phyloP scores from a whole-genome alignment of 768 basidiomycete species.

The Mycena latifolia region DNA sequence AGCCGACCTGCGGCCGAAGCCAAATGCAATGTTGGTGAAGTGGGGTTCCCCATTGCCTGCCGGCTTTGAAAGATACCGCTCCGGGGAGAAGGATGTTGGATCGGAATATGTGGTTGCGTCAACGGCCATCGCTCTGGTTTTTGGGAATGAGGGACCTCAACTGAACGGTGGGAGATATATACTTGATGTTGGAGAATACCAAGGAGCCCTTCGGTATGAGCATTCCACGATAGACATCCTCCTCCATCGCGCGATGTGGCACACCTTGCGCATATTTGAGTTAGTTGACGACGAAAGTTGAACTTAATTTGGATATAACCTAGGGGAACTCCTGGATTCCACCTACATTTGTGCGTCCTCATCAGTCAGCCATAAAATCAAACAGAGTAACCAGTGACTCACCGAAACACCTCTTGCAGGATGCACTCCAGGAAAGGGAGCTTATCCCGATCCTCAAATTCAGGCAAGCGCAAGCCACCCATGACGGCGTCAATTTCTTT shows the following conservation, averaged over 20 bases:
- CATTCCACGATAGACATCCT: no score
- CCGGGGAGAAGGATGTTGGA: no score
- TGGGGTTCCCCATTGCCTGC: no score
- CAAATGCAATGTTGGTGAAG: no score
- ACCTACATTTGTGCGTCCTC: neutral
- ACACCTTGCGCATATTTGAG: conserved; percentile 36
- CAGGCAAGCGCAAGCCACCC: conserved; percentile 42
- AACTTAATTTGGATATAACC: neutral
- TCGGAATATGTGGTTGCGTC: no score
- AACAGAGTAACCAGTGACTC: neutral
- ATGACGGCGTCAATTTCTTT: conserved; percentile 46
- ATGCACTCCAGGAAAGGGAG: conserved; percentile 42
- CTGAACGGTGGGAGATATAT: neutral
- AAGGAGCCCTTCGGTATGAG: conserved; percentile 48
- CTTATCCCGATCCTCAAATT: conserved; percentile 36
- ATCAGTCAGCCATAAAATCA: neutral
- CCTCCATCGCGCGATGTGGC: conserved; percentile 46
- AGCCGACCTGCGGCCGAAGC: conserved; percentile 14
- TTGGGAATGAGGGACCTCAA: neutral
- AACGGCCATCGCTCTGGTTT: conserved; percentile 39
- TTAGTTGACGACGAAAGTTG: neutral
- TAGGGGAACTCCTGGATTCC: conserved; percentile 5
- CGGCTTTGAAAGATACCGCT: no score
- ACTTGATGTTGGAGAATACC: conserved; percentile 41
- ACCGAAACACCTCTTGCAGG: no score